phyloP scores from a whole-genome alignment of 2,329 filamentous ascomycete species.

The Pseudopyricularia javanii region DNA sequence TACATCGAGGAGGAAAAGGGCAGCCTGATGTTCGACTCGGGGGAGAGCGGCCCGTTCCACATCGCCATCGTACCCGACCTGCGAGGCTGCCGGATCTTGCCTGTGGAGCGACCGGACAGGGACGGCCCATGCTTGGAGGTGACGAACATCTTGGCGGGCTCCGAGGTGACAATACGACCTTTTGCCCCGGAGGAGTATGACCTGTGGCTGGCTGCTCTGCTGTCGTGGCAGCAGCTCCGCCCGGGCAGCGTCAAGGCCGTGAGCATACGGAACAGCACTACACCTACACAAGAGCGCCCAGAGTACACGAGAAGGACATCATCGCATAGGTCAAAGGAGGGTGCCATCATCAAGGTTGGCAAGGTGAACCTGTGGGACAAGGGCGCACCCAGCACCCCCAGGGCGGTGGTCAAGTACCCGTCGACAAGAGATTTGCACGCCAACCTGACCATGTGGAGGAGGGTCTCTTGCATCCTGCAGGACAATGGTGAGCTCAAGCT shows the following conservation, averaged over 20 bases:
- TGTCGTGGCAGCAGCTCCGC: slow-evolving; percentile 70
- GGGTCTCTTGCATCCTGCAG: slow-evolving; percentile 83
- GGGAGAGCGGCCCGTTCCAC: slow-evolving; percentile 52
- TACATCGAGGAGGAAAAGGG: slow-evolving; percentile 69
- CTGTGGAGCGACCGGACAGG: slow-evolving; percentile 31
- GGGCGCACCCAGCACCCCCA: slow-evolving; percentile 41
- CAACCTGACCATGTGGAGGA: slow-evolving; percentile 59
- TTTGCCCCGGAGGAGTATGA: slow-evolving; percentile 55
- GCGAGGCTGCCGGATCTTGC: slow-evolving; percentile 58
- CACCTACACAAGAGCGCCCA: slow-evolving; percentile 24
- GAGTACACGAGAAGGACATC: slow-evolving; percentile 30
- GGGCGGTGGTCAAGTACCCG: slow-evolving; percentile 41
- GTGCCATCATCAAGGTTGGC: slow-evolving; percentile 87
- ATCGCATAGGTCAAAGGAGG: slow-evolving; percentile 43
- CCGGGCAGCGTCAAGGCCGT: slow-evolving; percentile 43
- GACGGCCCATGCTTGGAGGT: slow-evolving; percentile 41
- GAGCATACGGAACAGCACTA: slow-evolving; percentile 23
- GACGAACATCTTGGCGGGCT: slow-evolving; percentile 36
- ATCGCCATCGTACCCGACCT: slow-evolving; percentile 60
- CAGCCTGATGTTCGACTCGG: slow-evolving; percentile 62
- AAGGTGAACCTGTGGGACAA: slow-evolving; percentile 89
- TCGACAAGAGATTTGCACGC: slow-evolving; percentile 45
- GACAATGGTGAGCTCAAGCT: slow-evolving; percentile 93
- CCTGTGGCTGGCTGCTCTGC: slow-evolving; percentile 66
- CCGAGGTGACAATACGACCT: slow-evolving; percentile 55